phyloP scores from a whole-genome alignment of 805 yeast genomes.

The Tetrapisispora fleetii region DNA sequence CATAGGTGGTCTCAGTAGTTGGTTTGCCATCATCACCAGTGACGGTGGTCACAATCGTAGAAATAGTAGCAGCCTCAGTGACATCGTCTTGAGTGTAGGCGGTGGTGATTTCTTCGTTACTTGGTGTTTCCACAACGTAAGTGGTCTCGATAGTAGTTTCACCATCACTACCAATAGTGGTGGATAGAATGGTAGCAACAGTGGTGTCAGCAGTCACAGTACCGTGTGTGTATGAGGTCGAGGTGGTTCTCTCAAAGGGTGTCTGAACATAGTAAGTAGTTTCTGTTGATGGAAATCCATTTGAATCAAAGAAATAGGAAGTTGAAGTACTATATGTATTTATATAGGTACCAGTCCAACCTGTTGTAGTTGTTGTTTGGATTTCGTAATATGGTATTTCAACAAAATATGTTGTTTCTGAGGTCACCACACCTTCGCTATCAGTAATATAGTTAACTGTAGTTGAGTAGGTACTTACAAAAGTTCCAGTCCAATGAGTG shows the following conservation, averaged over 20 bases:
- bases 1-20: constrained; percentile 1
- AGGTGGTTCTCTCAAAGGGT: neutral
- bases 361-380: neutral
- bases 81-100: neutral
- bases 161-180: constrained; percentile 2
- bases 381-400: constrained; percentile 1
- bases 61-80: neutral
- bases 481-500: neutral
- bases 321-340: neutral
- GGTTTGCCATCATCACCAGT: constrained; percentile 3
- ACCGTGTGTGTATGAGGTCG: constrained; percentile 1
- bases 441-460: neutral
- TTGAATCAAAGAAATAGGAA: neutral
- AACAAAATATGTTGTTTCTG: constrained; percentile 2
- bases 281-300: constrained; percentile 1
- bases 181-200: constrained; percentile 1
- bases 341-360: constrained; percentile 2
- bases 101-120: neutral
- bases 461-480: neutral
- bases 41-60: neutral
- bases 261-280: constrained; percentile 2
- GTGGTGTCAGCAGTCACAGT: neutral
- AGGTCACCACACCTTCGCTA: neutral
- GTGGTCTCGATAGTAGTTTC: constrained; percentile 1
- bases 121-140: constrained; percentile 1